Evolutionary conservation across 2,329 filamentous ascomycete species (phyloP).

Genomic region (Cryphonectria carpinicola): DNA sequence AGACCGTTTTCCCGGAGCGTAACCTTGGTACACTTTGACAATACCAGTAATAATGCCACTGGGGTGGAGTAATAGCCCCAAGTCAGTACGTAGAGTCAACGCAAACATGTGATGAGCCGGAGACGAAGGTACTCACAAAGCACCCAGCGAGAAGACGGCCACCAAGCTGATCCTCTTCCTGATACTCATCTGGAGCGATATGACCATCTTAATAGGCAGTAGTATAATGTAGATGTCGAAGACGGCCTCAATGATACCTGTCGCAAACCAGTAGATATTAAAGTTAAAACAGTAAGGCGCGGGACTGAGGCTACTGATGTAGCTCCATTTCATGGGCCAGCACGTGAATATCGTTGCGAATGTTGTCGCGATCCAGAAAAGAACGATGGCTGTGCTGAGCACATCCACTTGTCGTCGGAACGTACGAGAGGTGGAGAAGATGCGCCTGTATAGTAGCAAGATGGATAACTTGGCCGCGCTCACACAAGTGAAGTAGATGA

Average conservation of each 20-base stretch:
- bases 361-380: constrained; percentile 31
- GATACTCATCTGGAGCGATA: constrained; percentile 12
- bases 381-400: constrained; percentile 28
- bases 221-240: constrained; percentile 20
- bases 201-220: constrained; percentile 8
- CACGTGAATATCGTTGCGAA: constrained; percentile 34
- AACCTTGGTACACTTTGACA: constrained; percentile 5
- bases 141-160: neutral
- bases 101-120: neutral
- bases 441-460: constrained; percentile 38
- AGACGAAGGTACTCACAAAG: neutral
- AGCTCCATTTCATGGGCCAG: constrained; percentile 32
- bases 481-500: constrained; percentile 38
- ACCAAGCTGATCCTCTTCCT: constrained; percentile 11
- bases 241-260: constrained; percentile 14
- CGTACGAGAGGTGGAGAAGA: constrained; percentile 34
- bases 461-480: constrained; percentile 39
- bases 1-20: constrained; percentile 13
- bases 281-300: constrained; percentile 35
- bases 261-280: constrained; percentile 32
- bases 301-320: constrained; percentile 29
- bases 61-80: neutral
- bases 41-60: constrained; percentile 22
- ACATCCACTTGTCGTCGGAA: constrained; percentile 34
- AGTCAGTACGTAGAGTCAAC: neutral